Evolutionary conservation across 2,329 filamentous ascomycete species (phyloP), one percentile per base, ranked within the genome.

Genomic region (Stromatinia cepivora): DNA sequence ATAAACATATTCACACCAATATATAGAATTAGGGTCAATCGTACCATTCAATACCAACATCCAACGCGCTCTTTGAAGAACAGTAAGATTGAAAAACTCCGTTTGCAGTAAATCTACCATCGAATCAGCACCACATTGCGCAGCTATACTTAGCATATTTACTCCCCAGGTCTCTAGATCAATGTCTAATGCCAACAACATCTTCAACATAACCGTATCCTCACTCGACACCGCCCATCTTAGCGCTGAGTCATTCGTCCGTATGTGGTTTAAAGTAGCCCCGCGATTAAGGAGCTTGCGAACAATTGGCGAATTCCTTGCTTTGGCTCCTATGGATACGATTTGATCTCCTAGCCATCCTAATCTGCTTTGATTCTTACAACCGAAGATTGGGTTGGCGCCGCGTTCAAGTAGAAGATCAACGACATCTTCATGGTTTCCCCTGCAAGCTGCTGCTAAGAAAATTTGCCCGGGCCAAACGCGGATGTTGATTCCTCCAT

Each of bases 281-380:
- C 68, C 67, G 7, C 46, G 53, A 45, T 69, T 48, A 9, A 72
- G 42, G 25, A 72, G 52, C 25, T 66, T 52, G 25, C 9, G 42
- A 20, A 70, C n/a, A 4, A 70, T 66, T 20, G 6, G n/a, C 11
- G 36, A 28, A 25, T 57, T 63, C 10, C 63, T 59, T n/a, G 8
- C 20, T 20, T n/a, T 6, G 25, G 59, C 53, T 36, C 59, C 67
- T 20, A 42, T 48, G 9, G n/a, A 15, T 36, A 69, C 7, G 6
- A 7, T 7, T 25, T 59, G 2, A 45, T 59, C 4, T 28, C 57
- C 57, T 45, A 20, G 13, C n/a, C 17, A 59, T 45, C 45, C 10
- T 8, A 20, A 45, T 31, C 10, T 20, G 15, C 13, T 8, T 59
- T 11, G 9, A 17, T 58, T 15, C 11, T 42, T 20, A 7, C 54